A percentile compares a stretch with the other conserved stretches of the same genome.
These are phyloP conservation scores for Xylariaceae sp. DNA, from an alignment of 2,329 filamentous ascomycete genomes.

Conservation along the genomic window DNA sequence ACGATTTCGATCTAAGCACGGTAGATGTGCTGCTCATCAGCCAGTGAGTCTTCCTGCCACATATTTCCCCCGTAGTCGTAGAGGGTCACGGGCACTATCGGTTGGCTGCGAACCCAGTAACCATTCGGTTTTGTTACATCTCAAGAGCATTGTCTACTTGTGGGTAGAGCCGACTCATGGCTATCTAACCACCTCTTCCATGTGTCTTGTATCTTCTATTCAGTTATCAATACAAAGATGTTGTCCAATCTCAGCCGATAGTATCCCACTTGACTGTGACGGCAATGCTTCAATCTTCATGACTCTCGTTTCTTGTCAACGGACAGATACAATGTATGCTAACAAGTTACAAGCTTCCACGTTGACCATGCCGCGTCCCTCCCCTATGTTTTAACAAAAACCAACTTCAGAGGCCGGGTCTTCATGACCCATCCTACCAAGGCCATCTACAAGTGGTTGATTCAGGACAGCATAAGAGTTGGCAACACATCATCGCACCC, in stretches of 20 bases:
- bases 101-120: constrained; percentile 23
- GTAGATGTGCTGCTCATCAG: constrained; percentile 96
- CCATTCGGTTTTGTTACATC: constrained; percentile 1
- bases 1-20: constrained; percentile 95
- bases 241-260: constrained; percentile 29
- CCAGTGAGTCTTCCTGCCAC: constrained; percentile 69
- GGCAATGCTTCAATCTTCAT: constrained; percentile 6
- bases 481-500: constrained; percentile 62
- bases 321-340: constrained; percentile 18
- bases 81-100: constrained; percentile 25
- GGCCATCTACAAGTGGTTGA: constrained; percentile 99
- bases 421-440: constrained; percentile 99
- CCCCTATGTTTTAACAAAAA: constrained; percentile 95
- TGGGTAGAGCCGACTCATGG: constrained; percentile 15
- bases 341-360: constrained; percentile 69
- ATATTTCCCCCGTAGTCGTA: constrained; percentile 17
- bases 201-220: constrained; percentile 26
- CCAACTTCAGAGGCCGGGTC: constrained; percentile 91
- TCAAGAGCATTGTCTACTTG: neutral
- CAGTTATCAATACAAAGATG: constrained; percentile 43
- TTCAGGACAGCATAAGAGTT: constrained; percentile 92
- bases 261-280: constrained; percentile 27
- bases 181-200: constrained; percentile 14
- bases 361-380: constrained; percentile 98
- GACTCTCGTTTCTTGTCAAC: neutral